These are phyloP conservation scores for Xylaria telfairii DNA, from an alignment of 495 filamentous ascomycete genomes.

Conservation along the genomic window DNA sequence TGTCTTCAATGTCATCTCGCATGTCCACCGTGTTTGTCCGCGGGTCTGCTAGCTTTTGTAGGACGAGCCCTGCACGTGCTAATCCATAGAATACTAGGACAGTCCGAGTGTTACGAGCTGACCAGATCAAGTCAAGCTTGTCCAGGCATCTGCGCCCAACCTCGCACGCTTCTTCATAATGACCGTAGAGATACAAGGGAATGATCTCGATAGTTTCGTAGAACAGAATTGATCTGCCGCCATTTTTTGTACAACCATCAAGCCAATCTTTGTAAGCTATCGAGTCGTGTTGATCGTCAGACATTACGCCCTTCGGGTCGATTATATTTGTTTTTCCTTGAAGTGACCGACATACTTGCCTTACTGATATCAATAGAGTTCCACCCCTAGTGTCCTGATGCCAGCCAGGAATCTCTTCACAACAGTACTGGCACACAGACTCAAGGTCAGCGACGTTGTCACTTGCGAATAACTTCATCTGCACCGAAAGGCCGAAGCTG, in stretches of 20 bases:
- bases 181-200: constrained; percentile 76
- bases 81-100: constrained; percentile 73
- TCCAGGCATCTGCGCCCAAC: constrained; percentile 67
- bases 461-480: constrained; percentile 72
- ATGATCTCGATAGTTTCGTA: constrained; percentile 78
- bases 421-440: constrained; percentile 70
- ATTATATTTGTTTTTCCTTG: constrained; percentile 79
- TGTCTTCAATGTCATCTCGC: constrained; percentile 60
- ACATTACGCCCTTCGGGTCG: constrained; percentile 65
- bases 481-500: constrained; percentile 73
- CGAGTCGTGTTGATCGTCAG: constrained; percentile 72
- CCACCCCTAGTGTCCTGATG: constrained; percentile 79
- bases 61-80: constrained; percentile 67
- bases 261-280: constrained; percentile 66
- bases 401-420: constrained; percentile 80
- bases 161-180: constrained; percentile 71
- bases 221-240: constrained; percentile 65
- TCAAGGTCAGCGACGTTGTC: constrained; percentile 80
- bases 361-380: constrained; percentile 69
- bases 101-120: constrained; percentile 68
- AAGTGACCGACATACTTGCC: constrained; percentile 77
- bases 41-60: constrained; percentile 62
- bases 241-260: constrained; percentile 47
- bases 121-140: constrained; percentile 70
- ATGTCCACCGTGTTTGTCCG: constrained; percentile 56